Evolutionary conservation across 2,329 filamentous ascomycete genomes (phyloP), one percentile per base, ranked within the genome.

Genomic region (Aspergillus luchuensis): DNA sequence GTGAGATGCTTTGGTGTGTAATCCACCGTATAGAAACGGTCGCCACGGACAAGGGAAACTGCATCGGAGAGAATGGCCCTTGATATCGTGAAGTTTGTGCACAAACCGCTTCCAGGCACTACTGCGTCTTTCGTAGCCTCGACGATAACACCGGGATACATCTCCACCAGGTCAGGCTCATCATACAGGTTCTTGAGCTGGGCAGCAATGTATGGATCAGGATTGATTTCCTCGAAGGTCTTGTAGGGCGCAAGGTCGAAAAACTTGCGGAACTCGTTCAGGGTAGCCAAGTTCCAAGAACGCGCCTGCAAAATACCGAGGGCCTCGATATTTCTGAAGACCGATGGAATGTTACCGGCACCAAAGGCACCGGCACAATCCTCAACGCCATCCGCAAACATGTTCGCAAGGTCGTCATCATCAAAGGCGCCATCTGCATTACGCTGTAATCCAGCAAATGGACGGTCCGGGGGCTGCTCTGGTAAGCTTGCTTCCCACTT

Each of bases 281-380:
- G 73, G 0, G 85, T 85, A 0, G 82, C 84, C 10, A 87, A 73
- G 57, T 86, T 82, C 86, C 86, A 89, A 39, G 83, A 82, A 41
- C 87, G 83, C 5, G 82, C 84, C 65, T 89, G 87, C 17, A 82
- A 78, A 54, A 89, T 89, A 8, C 86, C 86, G 2, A 88, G 79
- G 2, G 87, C 79, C 71, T 89, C 87, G n/a, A 89, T 81, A 1
- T 81, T 78, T 66, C 82, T 85, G 67, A 89, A 81, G 1, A 83
- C 80, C 43, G 80, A 80, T 4, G 87, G 86, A 0, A 89, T 81
- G 68, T 84, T 85, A 13, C 81, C 80, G 2, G 86, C 82, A 1
- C 87, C 87, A 64, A 87, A 88, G 5, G 80, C 78, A 36, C 85
- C 85, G 2, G 85, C 84, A 36, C 84, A 83, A 59, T 88, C 85